These are phyloP conservation scores for Cicer bijugum DNA, from an alignment of 306 rosid genomes.

Conservation along the genomic window DNA sequence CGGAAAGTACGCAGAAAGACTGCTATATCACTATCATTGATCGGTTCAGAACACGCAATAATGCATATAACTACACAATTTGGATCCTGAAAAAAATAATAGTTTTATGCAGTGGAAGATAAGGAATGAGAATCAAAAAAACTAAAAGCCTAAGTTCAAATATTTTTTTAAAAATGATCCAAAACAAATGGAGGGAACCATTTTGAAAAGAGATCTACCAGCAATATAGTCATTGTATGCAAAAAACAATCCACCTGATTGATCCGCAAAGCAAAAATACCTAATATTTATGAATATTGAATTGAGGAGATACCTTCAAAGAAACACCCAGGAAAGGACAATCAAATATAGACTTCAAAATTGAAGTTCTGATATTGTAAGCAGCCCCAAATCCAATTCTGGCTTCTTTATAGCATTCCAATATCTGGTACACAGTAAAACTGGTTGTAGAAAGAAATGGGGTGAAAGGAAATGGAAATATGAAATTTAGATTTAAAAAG, in stretches of 20 bases:
- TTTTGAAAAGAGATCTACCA: constrained; percentile 24
- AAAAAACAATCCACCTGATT: constrained; percentile 3
- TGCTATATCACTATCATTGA: constrained; percentile 52
- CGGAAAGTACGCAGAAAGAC: constrained; percentile 66
- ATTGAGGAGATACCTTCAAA: constrained; percentile 67
- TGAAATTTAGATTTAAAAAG: constrained; percentile 25
- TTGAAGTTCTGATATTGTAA: constrained; percentile 68
- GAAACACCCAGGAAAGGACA: constrained; percentile 80
- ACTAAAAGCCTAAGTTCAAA: constrained; percentile 31
- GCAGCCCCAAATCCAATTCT: constrained; percentile 94
- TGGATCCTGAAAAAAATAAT: constrained; percentile 60
- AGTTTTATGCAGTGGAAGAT: constrained; percentile 18
- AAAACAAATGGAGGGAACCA: constrained; percentile 38
- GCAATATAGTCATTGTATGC: constrained; percentile 12
- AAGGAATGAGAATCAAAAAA: constrained; percentile 28
- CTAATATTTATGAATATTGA: constrained; percentile 25
- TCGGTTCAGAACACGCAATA: constrained; percentile 63
- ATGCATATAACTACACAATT: constrained; percentile 71
- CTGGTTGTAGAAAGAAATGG: constrained; percentile 42
- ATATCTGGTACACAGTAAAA: constrained; percentile 60
- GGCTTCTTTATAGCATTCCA: constrained; percentile 74
- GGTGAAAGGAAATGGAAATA: constrained; percentile 39
- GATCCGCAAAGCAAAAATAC: constrained; percentile 33
- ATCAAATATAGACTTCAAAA: constrained; percentile 71
- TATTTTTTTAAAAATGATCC: neutral